These are phyloP conservation scores for Ogataea minuta DNA, from an alignment of 805 yeast genomes.

Conservation along the genomic window DNA sequence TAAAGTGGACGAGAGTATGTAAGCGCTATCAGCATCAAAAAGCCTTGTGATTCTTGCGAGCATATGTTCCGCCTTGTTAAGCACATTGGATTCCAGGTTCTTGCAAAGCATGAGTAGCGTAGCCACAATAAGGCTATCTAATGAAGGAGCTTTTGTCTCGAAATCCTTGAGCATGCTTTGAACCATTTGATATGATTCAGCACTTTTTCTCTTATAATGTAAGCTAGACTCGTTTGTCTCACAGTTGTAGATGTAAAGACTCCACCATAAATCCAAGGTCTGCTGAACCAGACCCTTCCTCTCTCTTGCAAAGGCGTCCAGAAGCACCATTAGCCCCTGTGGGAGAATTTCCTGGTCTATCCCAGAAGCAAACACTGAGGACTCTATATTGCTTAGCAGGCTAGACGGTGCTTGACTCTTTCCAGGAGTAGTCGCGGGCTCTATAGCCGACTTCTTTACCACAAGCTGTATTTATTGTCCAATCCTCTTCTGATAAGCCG, in stretches of 20 bases:
- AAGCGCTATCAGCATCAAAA: background rate
- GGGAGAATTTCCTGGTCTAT: background rate
- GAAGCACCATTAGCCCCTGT: background rate
- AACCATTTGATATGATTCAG: background rate
- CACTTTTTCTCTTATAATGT: background rate
- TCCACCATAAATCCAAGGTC: background rate
- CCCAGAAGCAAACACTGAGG: background rate
- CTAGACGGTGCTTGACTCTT: background rate
- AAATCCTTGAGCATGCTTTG: background rate
- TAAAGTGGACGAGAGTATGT: background rate
- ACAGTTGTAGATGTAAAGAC: background rate
- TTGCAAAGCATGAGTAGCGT: background rate
- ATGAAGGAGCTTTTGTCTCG: background rate
- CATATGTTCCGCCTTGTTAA: background rate
- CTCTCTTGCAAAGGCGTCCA: background rate
- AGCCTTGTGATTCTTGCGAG: background rate
- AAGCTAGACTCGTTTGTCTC: background rate
- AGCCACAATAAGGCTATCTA: background rate
- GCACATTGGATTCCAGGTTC: background rate
- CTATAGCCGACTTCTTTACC: background rate
- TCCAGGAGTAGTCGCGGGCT: background rate
- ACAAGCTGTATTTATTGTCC: conserved; percentile 3
- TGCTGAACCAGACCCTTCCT: background rate
- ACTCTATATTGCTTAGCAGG: background rate
- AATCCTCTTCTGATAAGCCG: conserved; percentile 6